A percentile compares a stretch with the other conserved stretches of the same genome.
phyloP scores from a whole-genome alignment of 2,329 filamentous ascomycete genomes.

The Fusarium nygamai region DNA sequence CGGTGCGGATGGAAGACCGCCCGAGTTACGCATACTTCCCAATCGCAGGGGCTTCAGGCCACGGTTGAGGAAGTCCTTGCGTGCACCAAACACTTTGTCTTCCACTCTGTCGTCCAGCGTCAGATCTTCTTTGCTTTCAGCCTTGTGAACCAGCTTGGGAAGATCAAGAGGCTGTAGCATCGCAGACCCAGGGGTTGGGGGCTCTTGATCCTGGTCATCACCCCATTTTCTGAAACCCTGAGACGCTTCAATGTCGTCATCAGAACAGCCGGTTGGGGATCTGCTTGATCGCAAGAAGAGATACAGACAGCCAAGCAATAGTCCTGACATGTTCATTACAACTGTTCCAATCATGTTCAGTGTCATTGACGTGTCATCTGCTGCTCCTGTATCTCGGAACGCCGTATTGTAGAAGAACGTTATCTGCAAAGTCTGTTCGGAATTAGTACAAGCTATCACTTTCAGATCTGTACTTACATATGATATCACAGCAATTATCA shows the following conservation, averaged over 20 bases:
- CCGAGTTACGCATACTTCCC: conserved; percentile 36
- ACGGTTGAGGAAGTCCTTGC: conserved; percentile 29
- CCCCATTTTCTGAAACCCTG: conserved; percentile 29
- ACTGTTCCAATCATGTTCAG: conserved; percentile 72
- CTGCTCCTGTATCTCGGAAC: conserved; percentile 52
- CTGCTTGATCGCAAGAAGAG: conserved; percentile 73
- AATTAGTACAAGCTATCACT: conserved; percentile 43
- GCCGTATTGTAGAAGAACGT: conserved; percentile 71
- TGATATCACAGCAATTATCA: conserved; percentile 65
- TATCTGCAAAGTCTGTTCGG: conserved; percentile 64
- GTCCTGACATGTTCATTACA: conserved; percentile 71
- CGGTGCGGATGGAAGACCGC: conserved; percentile 22
- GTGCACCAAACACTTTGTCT: conserved; percentile 45
- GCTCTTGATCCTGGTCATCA: conserved; percentile 26
- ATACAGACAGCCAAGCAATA: conserved; percentile 72
- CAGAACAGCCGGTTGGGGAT: conserved; percentile 61
- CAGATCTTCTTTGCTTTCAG: conserved; percentile 20
- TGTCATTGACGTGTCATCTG: conserved; percentile 54
- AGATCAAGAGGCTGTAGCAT: conserved; percentile 20
- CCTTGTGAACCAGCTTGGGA: conserved; percentile 16
- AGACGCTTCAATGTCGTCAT: conserved; percentile 37
- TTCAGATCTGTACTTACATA: conserved; percentile 57
- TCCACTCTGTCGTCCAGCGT: conserved; percentile 44
- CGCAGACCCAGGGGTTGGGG: conserved; percentile 3
- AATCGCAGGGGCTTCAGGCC: conserved; percentile 33